phyloP scores from a whole-genome alignment of 768 basidiomycete genomes.

The Boletus fagicola region DNA sequence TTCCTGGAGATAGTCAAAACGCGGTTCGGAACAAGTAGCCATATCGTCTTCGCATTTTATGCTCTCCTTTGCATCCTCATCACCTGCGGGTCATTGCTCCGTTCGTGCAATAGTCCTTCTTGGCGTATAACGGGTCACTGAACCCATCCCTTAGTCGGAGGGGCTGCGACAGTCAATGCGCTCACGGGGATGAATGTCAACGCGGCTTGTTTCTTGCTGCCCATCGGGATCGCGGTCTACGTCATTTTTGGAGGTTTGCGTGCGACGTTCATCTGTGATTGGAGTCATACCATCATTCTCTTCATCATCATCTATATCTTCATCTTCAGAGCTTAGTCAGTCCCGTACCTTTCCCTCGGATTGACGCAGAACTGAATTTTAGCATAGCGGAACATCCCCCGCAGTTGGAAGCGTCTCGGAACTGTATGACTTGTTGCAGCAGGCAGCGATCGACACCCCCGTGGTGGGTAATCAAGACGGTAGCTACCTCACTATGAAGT shows the following conservation, averaged over 20 bases:
- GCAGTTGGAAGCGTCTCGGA: slow-evolving; percentile 39
- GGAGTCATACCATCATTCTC: slow-evolving; percentile 45
- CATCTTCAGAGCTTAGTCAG: slow-evolving; percentile 34
- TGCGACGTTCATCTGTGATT: slow-evolving; percentile 46
- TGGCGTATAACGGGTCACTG: not conserved
- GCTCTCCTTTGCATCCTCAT: slow-evolving; percentile 51
- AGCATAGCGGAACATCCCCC: slow-evolving; percentile 36
- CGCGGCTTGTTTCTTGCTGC: slow-evolving; percentile 46
- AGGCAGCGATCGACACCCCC: slow-evolving; percentile 45
- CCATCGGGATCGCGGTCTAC: slow-evolving; percentile 44
- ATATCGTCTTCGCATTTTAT: slow-evolving; percentile 53
- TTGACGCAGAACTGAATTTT: not conserved
- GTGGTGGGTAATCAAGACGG: slow-evolving; percentile 50
- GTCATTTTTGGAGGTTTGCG: slow-evolving; percentile 43
- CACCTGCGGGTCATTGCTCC: slow-evolving; percentile 49
- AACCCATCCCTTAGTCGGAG: slow-evolving; percentile 38
- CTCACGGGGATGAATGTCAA: slow-evolving; percentile 45
- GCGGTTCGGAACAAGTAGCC: slow-evolving; percentile 46
- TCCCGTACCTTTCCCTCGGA: not conserved
- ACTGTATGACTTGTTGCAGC: slow-evolving; percentile 47
- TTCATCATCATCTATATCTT: slow-evolving; percentile 41
- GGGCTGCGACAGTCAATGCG: slow-evolving; percentile 44
- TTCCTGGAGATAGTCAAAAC: slow-evolving; percentile 56
- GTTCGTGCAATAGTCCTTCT: slow-evolving; percentile 27
- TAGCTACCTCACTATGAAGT: slow-evolving; percentile 58